Evolutionary conservation across 306 rosid genomes (phyloP).

Genomic region (Alnus rubra): DNA sequence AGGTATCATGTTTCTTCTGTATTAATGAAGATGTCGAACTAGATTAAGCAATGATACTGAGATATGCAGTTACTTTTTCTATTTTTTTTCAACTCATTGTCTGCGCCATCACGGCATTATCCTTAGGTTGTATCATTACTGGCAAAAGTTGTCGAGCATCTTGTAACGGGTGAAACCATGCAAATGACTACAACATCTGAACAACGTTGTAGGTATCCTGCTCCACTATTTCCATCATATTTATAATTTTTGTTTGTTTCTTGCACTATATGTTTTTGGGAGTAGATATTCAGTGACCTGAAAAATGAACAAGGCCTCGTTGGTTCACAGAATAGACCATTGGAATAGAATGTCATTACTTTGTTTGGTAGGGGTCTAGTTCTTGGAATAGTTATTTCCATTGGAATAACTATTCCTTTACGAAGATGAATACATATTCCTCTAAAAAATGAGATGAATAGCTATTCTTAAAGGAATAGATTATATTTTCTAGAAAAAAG

Average conservation of each 20-base stretch:
- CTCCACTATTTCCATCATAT: slow-evolving; percentile 30
- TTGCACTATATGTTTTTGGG: not conserved
- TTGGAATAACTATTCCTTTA: no score
- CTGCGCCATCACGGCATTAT: slow-evolving; percentile 27
- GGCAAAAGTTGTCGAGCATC: slow-evolving; percentile 82
- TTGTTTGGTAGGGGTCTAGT: no score
- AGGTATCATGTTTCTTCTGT: slow-evolving; percentile 47
- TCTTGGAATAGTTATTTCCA: no score
- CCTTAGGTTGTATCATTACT: slow-evolving; percentile 79
- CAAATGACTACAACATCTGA: slow-evolving; percentile 83
- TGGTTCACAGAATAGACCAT: no score
- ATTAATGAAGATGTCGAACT: slow-evolving; percentile 6
- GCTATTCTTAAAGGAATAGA: no score
- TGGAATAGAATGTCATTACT: no score
- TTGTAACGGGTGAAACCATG: slow-evolving; percentile 98
- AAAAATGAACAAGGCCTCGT: no score
- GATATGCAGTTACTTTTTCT: not conserved
- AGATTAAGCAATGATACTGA: slow-evolving; percentile 17
- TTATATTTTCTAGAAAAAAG: no score
- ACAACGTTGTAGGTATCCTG: slow-evolving; percentile 81
- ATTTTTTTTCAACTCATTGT: slow-evolving; percentile 12
- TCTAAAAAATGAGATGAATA: no score
- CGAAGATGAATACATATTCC: no score
- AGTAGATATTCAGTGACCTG: not conserved
- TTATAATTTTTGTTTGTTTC: slow-evolving; percentile 13